Evolutionary conservation across 176 grass and related monocot genomes (phyloP).

Genomic region (Oryza nivara): DNA sequence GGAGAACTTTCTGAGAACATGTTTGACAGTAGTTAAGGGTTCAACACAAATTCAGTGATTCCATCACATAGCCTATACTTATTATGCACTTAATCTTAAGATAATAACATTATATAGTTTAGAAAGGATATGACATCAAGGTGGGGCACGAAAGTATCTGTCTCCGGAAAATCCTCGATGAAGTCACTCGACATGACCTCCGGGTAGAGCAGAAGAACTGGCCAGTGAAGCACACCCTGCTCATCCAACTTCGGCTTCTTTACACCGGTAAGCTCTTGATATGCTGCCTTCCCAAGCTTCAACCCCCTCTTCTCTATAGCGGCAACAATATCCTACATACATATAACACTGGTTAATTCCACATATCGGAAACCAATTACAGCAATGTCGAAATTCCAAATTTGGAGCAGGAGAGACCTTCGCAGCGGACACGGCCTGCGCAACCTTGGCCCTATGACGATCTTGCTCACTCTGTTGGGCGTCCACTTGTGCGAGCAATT

Average conservation of each 20-base stretch:
- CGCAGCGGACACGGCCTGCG: slow-evolving; percentile 47
- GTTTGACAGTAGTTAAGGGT: slow-evolving; percentile 70
- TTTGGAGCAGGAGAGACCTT: slow-evolving; percentile 58
- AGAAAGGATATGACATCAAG: slow-evolving; percentile 90
- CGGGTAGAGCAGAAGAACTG: slow-evolving; percentile 83
- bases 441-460: slow-evolving; percentile 56
- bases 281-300: slow-evolving; percentile 64
- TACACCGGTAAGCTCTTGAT: slow-evolving; percentile 71
- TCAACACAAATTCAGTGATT: background rate
- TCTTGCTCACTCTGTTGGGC: slow-evolving; percentile 55
- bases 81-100: background rate
- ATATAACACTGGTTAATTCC: slow-evolving; percentile 11
- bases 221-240: slow-evolving; percentile 78
- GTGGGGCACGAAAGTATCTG: slow-evolving; percentile 62
- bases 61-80: background rate
- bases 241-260: slow-evolving; percentile 73
- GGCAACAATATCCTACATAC: slow-evolving; percentile 58
- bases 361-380: slow-evolving; percentile 2
- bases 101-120: slow-evolving; percentile 18
- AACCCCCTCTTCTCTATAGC: slow-evolving; percentile 76
- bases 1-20: slow-evolving; percentile 82
- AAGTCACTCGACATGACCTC: slow-evolving; percentile 97
- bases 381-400: background rate
- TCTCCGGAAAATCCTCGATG: slow-evolving; percentile 86
- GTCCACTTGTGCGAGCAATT: slow-evolving; percentile 65